phyloP scores from a whole-genome alignment of 805 yeast genomes.

The Metschnikowia dekortorum region DNA sequence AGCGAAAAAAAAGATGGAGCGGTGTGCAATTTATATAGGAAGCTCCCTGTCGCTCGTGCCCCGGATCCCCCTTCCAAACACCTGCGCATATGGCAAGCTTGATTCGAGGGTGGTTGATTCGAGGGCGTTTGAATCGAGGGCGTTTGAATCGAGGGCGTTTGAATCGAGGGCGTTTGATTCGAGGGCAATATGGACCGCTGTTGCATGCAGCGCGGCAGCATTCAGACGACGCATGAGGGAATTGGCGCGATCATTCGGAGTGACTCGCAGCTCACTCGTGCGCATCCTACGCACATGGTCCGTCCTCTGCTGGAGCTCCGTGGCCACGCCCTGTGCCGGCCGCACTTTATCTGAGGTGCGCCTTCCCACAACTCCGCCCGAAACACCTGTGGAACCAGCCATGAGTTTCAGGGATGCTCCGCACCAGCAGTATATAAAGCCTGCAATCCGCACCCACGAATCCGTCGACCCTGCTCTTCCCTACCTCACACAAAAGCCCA shows the following conservation, averaged over 20 bases:
- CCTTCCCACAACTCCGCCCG: slow-evolving; percentile 1
- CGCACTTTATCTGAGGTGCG: slow-evolving; percentile 2
- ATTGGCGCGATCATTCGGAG: not conserved
- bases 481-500: not conserved
- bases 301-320: slow-evolving; percentile 1
- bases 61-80: no score
- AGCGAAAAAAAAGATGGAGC: no score
- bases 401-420: slow-evolving; percentile 1
- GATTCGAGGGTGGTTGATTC: no score
- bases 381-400: slow-evolving; percentile 1
- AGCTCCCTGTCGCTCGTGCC: no score
- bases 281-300: not conserved
- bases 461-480: not conserved
- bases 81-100: no score
- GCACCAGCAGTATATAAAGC: not conserved
- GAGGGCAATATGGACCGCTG: not conserved
- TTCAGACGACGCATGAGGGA: not conserved
- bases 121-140: no score
- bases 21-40: no score
- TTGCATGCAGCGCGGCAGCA: not conserved
- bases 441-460: not conserved
- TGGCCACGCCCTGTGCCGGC: slow-evolving; percentile 2
- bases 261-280: not conserved
- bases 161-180: not conserved
- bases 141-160: no score